Evolutionary conservation across 768 basidiomycete species (phyloP).

Genomic region (Ramaria sp.): DNA sequence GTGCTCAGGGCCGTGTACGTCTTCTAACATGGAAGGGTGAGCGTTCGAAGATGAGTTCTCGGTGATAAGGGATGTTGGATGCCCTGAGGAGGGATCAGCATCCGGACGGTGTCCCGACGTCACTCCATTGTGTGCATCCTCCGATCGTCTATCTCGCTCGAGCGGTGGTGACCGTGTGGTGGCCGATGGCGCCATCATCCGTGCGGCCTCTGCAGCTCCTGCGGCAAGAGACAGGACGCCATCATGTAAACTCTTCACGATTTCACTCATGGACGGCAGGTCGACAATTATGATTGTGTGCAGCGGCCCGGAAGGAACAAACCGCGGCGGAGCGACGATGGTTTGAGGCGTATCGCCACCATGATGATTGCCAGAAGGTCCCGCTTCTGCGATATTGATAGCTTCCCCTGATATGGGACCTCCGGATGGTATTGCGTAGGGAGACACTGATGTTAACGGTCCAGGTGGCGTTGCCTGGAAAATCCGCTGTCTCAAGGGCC

Average conservation of each 20-base stretch:
- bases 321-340: constrained; percentile 31
- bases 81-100: not conserved
- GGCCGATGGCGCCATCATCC: constrained; percentile 24
- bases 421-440: constrained; percentile 31
- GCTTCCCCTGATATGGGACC: constrained; percentile 2
- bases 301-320: constrained; percentile 39
- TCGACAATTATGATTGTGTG: constrained; percentile 83
- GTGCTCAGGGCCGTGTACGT: constrained; percentile 8
- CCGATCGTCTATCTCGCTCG: not conserved
- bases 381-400: constrained; percentile 1
- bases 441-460: constrained; percentile 50
- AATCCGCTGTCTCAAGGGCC: constrained; percentile 69
- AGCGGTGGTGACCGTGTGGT: not conserved
- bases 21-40: not conserved
- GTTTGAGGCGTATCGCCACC: not conserved
- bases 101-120: not conserved
- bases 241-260: constrained; percentile 71
- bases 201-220: constrained; percentile 40
- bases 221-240: constrained; percentile 30
- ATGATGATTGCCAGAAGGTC: not conserved
- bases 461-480: constrained; percentile 67
- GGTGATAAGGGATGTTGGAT: not conserved
- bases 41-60: not conserved
- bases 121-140: not conserved
- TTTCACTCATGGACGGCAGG: constrained; percentile 65